Conservation (phyloP, 345 rosid species). For the Linum lewisii region DNA sequence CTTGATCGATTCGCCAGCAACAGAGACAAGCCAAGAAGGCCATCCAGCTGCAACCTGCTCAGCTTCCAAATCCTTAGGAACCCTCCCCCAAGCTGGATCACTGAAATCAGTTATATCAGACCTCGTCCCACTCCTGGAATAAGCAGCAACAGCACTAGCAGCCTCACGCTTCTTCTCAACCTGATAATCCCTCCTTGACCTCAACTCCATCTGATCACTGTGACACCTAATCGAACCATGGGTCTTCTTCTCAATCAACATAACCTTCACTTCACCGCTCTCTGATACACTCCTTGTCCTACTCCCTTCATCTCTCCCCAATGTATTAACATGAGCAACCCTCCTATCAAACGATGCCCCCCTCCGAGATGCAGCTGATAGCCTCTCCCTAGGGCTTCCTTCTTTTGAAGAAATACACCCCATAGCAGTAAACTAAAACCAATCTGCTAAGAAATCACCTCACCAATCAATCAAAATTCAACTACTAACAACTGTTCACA, state of each 20-base stretch:
- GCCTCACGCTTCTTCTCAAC: constrained; percentile 18
- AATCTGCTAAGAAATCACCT: neutral
- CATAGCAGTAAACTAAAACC: constrained; percentile 41
- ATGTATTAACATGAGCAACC: constrained; percentile 45
- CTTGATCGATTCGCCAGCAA: constrained; percentile 70
- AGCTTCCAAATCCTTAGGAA: constrained; percentile 34
- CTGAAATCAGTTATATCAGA: constrained; percentile 18
- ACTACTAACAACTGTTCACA: neutral
- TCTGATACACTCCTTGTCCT: constrained; percentile 28
- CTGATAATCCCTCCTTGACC: constrained; percentile 10
- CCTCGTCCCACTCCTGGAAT: constrained; percentile 10
- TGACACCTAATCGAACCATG: constrained; percentile 37
- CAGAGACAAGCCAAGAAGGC: constrained; percentile 82
- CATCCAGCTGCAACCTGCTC: constrained; percentile 78
- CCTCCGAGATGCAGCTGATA: constrained; percentile 22
- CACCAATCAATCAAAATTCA: constrained; percentile 7
- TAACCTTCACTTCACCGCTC: constrained; percentile 39
- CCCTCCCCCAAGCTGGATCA: constrained; percentile 28
- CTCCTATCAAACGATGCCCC: constrained; percentile 40
- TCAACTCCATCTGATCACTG: constrained; percentile 40
- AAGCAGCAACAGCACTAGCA: constrained; percentile 11
- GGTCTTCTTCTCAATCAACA: constrained; percentile 45
- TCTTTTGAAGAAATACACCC: constrained; percentile 78
- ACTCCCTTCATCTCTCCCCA: constrained; percentile 48
- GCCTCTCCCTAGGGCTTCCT: constrained; percentile 36